Base-by-base conservation (phyloP, 176 grass and related monocot genomes). In the Eragrostis nindensis region DNA sequence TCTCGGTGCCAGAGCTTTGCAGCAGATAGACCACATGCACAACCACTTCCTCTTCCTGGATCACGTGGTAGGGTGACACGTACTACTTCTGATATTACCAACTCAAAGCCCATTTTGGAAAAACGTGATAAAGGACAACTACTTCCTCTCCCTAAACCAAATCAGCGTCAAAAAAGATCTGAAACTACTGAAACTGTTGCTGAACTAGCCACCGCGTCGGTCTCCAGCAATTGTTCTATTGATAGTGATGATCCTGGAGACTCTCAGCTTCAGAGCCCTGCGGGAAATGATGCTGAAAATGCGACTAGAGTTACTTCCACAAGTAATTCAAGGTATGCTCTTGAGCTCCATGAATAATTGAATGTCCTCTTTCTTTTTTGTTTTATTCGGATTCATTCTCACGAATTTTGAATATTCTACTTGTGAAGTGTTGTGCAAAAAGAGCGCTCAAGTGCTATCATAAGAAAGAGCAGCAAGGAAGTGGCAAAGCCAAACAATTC, bases 1-100 rank as follows among this genome's bases (percentile, higher is more conserved):
- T 87, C 92, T 69, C 91, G 92, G 43, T 95, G 96, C 87, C 96
- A 99, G 87, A 99, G 92, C 84, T 99, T 99, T 87, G 89, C 92
- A 46, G 90, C 77, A 76, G 89, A 87, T 71, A 92, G 96, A 70
- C 86, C 90, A 42, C 84, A 68, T 72, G 72, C 92, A 55, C 96
- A 95, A 8, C 92, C 92, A 71, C 96, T 99, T 75, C 96, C 96
- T 82, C 90, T 99, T 85, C 96, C 96, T 82, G 77, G 66, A 81
- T 74, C 82, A 67, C 67, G n/a, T 57, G 79, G 83, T 79, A 73
- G 54, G 48, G 82, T 99, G 36, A 88, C 84, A 4, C 81, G 96
- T n/a, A 90, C 88, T 50, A 54, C 80, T 60, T 99, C 96, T 76
- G 96, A 99, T 81, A 74, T 95, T n/a, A 84, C 88, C 16, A 70